These are phyloP conservation scores for Epichloe glyceriae DNA, from an alignment of 2,329 filamentous ascomycete species.

Conservation along the genomic window DNA sequence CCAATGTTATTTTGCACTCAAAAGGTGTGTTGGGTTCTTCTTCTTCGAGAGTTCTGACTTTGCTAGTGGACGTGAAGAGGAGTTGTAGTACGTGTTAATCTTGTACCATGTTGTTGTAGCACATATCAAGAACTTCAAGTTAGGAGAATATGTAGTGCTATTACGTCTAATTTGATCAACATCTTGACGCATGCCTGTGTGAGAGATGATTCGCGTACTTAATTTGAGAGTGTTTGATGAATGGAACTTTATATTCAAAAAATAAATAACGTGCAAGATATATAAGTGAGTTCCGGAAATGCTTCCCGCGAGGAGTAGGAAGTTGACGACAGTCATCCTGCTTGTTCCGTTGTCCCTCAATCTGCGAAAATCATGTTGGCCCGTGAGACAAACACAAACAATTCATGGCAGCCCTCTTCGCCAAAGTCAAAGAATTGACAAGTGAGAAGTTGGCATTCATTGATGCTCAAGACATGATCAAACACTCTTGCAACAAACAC, in stretches of 20 bases:
- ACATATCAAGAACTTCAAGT: too few relatives aligned
- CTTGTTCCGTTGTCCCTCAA: constrained; percentile 49
- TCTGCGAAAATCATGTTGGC: constrained; percentile 25
- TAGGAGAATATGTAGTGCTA: too few relatives aligned
- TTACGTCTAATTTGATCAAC: too few relatives aligned
- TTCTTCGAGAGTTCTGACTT: neutral
- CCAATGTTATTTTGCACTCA: neutral
- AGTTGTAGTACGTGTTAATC: neutral
- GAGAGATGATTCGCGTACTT: neutral
- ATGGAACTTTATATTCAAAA: constrained; percentile 1
- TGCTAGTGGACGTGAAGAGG: neutral
- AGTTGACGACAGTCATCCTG: constrained; percentile 45
- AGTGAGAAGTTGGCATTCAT: neutral
- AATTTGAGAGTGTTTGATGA: neutral
- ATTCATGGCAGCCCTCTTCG: neutral
- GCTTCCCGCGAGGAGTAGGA: constrained; percentile 25
- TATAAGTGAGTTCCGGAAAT: constrained; percentile 4
- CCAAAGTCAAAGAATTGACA: neutral
- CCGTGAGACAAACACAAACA: constrained; percentile 2
- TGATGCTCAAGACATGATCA: neutral
- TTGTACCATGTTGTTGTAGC: constrained; percentile 4
- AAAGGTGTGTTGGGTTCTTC: neutral
- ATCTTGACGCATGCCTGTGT: too few relatives aligned
- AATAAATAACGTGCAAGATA: neutral
- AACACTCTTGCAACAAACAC: neutral